A percentile compares a stretch with the other conserved stretches of the same genome.
phyloP scores from a whole-genome alignment of 2,329 filamentous ascomycete species.

The Pseudocercospora vitis region DNA sequence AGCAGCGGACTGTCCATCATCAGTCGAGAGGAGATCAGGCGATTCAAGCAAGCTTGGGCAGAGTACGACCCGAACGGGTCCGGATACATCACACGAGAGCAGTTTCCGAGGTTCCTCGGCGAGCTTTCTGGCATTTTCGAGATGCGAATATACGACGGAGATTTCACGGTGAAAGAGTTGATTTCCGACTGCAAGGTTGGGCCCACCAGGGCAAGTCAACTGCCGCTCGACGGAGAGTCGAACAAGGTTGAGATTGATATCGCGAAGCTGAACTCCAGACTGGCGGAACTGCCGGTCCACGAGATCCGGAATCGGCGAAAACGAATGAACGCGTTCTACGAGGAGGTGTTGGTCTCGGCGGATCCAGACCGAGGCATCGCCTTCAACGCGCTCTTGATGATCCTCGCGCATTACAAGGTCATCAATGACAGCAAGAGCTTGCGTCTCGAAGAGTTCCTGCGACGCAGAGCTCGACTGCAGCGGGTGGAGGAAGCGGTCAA shows the following conservation, averaged over 20 bases:
- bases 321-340: conserved; percentile 91
- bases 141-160: conserved; percentile 92
- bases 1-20: conserved; percentile 90
- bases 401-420: conserved; percentile 96
- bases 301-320: conserved; percentile 73
- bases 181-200: conserved; percentile 76
- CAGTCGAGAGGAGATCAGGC: conserved; percentile 87
- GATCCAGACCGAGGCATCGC: conserved; percentile 87
- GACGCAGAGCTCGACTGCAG: conserved; percentile 84
- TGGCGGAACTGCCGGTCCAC: conserved; percentile 70
- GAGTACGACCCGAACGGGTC: conserved; percentile 89
- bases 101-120: conserved; percentile 82
- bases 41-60: conserved; percentile 98
- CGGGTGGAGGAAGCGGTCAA: conserved; percentile 93
- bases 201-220: conserved; percentile 49
- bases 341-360: conserved; percentile 91
- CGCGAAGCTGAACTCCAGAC: conserved; percentile 68
- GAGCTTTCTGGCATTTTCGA: conserved; percentile 93
- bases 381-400: conserved; percentile 91
- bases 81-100: conserved; percentile 86
- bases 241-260: conserved; percentile 62
- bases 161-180: conserved; percentile 82
- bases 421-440: conserved; percentile 97
- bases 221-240: conserved; percentile 45
- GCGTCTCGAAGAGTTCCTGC: conserved; percentile 89